Base-by-base conservation (phyloP, 768 basidiomycete species). In the Phlebiopsis flavidoalba region DNA sequence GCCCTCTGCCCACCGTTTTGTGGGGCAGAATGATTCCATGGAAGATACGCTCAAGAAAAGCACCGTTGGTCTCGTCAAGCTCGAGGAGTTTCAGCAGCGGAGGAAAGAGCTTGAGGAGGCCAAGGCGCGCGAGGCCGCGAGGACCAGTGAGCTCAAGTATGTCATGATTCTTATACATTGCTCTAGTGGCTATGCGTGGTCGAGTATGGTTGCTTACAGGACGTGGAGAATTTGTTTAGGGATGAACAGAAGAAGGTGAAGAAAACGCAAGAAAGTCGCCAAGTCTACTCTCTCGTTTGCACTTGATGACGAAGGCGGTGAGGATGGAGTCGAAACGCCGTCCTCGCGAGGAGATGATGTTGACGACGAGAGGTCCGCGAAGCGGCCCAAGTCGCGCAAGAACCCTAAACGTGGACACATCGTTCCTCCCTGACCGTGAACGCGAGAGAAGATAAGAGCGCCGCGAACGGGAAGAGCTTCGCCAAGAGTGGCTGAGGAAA, bases 351-450 rank as follows among this genome's bases (percentile, higher is more conserved):
- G 60, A 37, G 74, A 75, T 10, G 74, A 69, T 35, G 74, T 75
- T 48, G 66, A 69, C 51, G 78, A 79, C 14, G 80, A 74, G 54
- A 85, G 80, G 17, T 77, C 79, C 2, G 65, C 77, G 5, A 95
- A 95, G 73, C 84, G 87, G 47, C 76, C 83, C 60, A 94, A 91
- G 72, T 83, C 95, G 46, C 86, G 89, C 72, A 98, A 99, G 79
- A 98, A 98, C 66, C 97, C 97, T 0, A 31, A 80, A 88, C 48
- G 97, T 98, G 33, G 97, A 98, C 69, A 99, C 97, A 0, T 98
- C 95, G 1, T 99, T 99, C 76, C 81, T 99, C 8, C 97, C 97
- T 0, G 97, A 99, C 73, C 85, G 97, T n/a, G 94, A 95, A 22
- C 88, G 97, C 11, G 97, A 99, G 70, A n/a, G 26, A 31, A 95